phyloP scores from a whole-genome alignment of 192 early-diverging fungal genomes.

The Coemansia sp. region DNA sequence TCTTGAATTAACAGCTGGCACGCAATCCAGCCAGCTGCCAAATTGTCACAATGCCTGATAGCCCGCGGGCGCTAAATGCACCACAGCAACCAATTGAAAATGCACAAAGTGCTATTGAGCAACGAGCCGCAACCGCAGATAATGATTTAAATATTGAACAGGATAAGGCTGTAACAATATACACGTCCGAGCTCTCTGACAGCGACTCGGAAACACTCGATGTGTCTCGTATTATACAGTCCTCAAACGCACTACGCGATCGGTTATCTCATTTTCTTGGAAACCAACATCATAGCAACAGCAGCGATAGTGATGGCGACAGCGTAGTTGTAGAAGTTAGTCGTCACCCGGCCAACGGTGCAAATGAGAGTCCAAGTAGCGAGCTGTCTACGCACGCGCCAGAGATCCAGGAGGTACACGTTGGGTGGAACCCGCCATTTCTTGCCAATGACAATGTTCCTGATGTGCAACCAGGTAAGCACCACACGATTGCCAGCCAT shows the following conservation, averaged over 20 bases:
- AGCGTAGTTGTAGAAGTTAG: neutral
- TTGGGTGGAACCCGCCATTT: slow-evolving; percentile 8
- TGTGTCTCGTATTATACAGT: slow-evolving; percentile 17
- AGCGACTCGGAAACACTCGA: slow-evolving; percentile 28
- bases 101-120: neutral
- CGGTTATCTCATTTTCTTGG: slow-evolving; percentile 3
- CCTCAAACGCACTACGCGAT: slow-evolving; percentile 13
- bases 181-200: neutral
- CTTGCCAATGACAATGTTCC: neutral
- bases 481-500: neutral
- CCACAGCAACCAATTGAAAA: neutral
- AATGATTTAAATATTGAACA: neutral
- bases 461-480: neutral
- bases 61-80: neutral
- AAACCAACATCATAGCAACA: neutral
- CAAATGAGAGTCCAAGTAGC: neutral
- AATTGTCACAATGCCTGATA: neutral
- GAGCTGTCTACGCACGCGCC: neutral
- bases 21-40: neutral
- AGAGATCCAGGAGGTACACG: neutral
- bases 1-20: neutral
- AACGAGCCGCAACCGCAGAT: neutral
- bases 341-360: neutral
- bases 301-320: neutral
- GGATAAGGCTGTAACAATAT: neutral